Conservation (phyloP, 1,139 yeast genomes). For the Diutina pseudorugosa region DNA sequence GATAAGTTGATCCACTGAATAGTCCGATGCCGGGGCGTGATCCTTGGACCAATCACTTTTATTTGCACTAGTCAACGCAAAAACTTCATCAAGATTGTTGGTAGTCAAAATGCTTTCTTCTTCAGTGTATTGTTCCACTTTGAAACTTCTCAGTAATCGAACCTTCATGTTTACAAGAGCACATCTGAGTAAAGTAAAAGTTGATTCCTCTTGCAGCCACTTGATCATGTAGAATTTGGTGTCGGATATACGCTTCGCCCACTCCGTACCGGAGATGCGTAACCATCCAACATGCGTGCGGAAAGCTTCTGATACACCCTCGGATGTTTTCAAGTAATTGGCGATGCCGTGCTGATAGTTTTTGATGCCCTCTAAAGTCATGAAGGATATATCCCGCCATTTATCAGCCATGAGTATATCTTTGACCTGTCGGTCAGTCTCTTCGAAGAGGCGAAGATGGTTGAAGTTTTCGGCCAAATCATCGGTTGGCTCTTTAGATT, state of each 20-base stretch:
- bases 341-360: neutral
- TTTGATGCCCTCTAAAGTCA: neutral
- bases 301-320: neutral
- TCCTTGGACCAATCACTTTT: neutral
- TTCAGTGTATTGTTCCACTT: neutral
- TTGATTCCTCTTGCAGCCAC: neutral
- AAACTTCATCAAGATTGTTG: neutral
- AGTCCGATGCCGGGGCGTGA: neutral
- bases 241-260: neutral
- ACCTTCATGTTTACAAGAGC: neutral
- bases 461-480: neutral
- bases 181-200: neutral
- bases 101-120: neutral
- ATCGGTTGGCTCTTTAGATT: neutral
- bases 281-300: neutral
- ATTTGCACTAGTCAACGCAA: neutral
- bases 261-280: neutral
- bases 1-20: neutral
- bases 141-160: neutral
- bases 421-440: neutral
- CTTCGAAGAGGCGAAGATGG: neutral
- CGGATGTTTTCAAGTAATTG: neutral
- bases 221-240: neutral
- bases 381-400: neutral
- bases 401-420: neutral